A percentile compares a stretch with the other conserved stretches of the same genome.
These are phyloP conservation scores for Prasinococcaceae sp. DNA, from an alignment of 139 green algal genomes.

Conservation along the genomic window DNA sequence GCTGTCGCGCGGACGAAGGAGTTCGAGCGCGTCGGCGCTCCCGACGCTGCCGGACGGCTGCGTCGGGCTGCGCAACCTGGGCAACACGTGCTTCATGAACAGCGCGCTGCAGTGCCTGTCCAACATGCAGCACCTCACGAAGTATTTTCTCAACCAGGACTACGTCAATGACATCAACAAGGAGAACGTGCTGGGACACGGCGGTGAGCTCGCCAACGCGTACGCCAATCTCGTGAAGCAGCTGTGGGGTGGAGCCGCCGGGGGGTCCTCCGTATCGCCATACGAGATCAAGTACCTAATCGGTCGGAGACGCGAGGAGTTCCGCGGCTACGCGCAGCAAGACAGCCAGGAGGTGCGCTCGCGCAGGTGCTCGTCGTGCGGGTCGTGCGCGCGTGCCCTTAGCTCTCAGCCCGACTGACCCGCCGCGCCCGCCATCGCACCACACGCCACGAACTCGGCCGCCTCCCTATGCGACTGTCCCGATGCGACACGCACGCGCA, in stretches of 20 bases:
- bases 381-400: too few species aligned
- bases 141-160: conserved; percentile 48
- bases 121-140: conserved; percentile 66
- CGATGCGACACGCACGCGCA: too few species aligned
- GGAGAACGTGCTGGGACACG: conserved; percentile 65
- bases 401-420: too few species aligned
- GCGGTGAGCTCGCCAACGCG: conserved; percentile 71
- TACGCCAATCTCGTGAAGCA: conserved; percentile 69
- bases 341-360: too few species aligned
- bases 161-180: conserved; percentile 65
- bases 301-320: conserved; percentile 62
- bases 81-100: conserved; percentile 99
- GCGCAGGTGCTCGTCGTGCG: too few species aligned
- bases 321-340: conserved; percentile 85
- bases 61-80: conserved; percentile 73
- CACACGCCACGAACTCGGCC: neutral
- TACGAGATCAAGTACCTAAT: too few species aligned
- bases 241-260: conserved; percentile 60
- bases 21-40: neutral
- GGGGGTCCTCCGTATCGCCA: conserved; percentile 34
- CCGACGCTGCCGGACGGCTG: neutral
- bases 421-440: too few species aligned
- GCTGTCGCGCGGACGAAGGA: neutral
- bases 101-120: conserved; percentile 82
- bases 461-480: neutral